Percentiles rank a stretch among this genome's conserved stretches.
Conservation (phyloP, 2,329 filamentous ascomycete genomes). For the Colletotrichum sansevieriae region DNA sequence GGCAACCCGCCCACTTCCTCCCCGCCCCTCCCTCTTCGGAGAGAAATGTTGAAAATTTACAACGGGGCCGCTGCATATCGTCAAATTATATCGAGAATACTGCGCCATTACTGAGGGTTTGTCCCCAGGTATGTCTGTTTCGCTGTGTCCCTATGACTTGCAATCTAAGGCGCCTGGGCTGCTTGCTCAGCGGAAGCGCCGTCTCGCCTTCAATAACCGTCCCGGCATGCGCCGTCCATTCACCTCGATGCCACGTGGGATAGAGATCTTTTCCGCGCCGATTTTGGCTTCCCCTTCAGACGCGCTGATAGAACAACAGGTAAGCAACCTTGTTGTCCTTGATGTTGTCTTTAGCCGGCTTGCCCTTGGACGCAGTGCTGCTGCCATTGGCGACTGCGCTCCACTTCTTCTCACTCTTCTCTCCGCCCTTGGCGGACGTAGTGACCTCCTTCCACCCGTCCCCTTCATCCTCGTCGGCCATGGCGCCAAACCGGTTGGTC, state of each 20-base stretch:
- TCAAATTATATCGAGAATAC: conserved; percentile 34
- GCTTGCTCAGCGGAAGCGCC: conserved; percentile 9
- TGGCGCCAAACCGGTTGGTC: conserved; percentile 81
- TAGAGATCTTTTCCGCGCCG: conserved; percentile 7
- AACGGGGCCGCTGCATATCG: conserved; percentile 19
- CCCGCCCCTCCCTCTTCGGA: background rate
- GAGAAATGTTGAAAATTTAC: conserved; percentile 22
- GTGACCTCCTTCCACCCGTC: conserved; percentile 89
- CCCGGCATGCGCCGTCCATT: conserved; percentile 7
- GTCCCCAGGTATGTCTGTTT: conserved; percentile 17
- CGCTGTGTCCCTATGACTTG: conserved; percentile 7
- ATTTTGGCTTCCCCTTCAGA: conserved; percentile 55
- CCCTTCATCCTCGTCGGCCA: conserved; percentile 74
- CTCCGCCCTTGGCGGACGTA: conserved; percentile 50
- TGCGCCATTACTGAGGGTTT: conserved; percentile 4
- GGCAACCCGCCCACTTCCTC: conserved; percentile 13
- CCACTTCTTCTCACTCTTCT: conserved; percentile 78
- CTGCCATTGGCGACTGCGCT: conserved; percentile 72
- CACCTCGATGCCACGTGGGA: background rate
- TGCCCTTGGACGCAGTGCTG: conserved; percentile 60
- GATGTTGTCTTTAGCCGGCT: conserved; percentile 70
- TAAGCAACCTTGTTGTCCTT: conserved; percentile 98
- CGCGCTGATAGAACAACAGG: conserved; percentile 91
- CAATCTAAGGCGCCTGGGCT: conserved; percentile 22
- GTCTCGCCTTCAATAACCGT: background rate